Evolutionary conservation across 345 rosid species (phyloP), one percentile per base, ranked within the genome.

Genomic region (Eucalyptus virginea): DNA sequence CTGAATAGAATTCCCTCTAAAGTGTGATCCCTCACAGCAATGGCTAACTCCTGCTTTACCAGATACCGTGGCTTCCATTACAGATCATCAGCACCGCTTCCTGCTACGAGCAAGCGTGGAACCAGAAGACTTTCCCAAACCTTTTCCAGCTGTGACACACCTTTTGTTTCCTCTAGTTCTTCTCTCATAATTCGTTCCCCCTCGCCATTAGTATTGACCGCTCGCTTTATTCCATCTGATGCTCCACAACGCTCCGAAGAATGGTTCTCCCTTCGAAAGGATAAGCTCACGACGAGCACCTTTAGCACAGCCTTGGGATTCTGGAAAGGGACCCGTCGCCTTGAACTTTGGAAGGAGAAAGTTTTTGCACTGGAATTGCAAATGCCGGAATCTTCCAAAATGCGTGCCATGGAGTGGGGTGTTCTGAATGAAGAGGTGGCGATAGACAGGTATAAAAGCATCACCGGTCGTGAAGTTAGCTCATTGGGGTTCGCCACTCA

Each of bases 241-340:
- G 91, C 91, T 56, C 96, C 97, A 16, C 99, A 98, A 92, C 96
- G 94, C 18, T 98, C 99, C 11, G 97, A 98, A 32, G 99, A 97
- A 94, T 98, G 99, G 99, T 97, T 96, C 92, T 97, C 96, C 34
- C 90, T 98, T 54, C 91, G 98, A 86, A 95, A 90, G 94, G 94
- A 97, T 93, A 94, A 94, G 93, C 92, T 98, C 88, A 98, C 99
- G 14, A 94, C 99, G 0, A 98, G 99, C 93, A 97, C 99, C 86
- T 98, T 98, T 93, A 97, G 98, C 86, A 98, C 99, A 37, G 99
- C 97, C 14, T 91, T 98, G 58, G 99, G 99, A 11, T 95, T 98
- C 87, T 98, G 99, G 99, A 98, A 97, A 90, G 96, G 96, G 62
- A 95, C 86, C 4, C 96, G 97, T 18, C 96, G 99, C 18, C 67